These are phyloP conservation scores for Neofusicoccum parvum DNA, from an alignment of 2,329 filamentous ascomycete species.

Conservation along the genomic window DNA sequence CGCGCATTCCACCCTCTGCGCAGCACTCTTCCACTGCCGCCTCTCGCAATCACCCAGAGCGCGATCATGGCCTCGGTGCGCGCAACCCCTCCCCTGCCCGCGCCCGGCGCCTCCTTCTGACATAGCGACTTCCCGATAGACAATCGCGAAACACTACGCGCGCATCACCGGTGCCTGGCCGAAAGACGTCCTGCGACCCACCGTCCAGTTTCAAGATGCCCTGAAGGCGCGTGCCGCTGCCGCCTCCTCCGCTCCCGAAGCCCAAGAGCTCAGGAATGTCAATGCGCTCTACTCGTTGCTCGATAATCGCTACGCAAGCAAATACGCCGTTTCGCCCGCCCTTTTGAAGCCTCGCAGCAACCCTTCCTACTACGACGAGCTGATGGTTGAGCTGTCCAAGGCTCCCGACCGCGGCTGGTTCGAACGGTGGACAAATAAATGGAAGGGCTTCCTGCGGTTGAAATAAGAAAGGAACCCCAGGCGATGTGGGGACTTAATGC, in stretches of 20 bases:
- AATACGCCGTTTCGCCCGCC: slow-evolving; percentile 32
- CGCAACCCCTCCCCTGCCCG: neutral
- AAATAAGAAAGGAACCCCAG: neutral
- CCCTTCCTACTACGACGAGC: slow-evolving; percentile 37
- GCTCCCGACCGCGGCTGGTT: slow-evolving; percentile 40
- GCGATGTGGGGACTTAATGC: neutral
- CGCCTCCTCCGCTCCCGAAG: slow-evolving; percentile 23
- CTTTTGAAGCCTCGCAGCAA: slow-evolving; percentile 37
- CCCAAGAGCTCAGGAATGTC: slow-evolving; percentile 48
- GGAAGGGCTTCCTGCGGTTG: slow-evolving; percentile 42
- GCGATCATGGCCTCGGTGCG: slow-evolving; percentile 17
- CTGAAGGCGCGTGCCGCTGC: slow-evolving; percentile 43
- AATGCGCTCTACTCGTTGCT: slow-evolving; percentile 64
- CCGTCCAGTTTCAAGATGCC: slow-evolving; percentile 47
- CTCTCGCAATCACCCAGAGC: slow-evolving; percentile 1
- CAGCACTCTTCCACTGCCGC: neutral
- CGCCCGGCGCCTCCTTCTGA: neutral
- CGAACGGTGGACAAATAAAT: slow-evolving; percentile 37
- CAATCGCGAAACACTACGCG: slow-evolving; percentile 51
- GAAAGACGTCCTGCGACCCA: slow-evolving; percentile 52
- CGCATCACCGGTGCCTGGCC: slow-evolving; percentile 55
- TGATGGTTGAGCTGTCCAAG: slow-evolving; percentile 40
- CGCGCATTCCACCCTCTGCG: slow-evolving; percentile 15
- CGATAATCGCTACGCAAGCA: slow-evolving; percentile 58
- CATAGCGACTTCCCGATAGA: slow-evolving; percentile 24